Conservation (phyloP, 140 eudicot species). For the Oenanthe javanica region DNA sequence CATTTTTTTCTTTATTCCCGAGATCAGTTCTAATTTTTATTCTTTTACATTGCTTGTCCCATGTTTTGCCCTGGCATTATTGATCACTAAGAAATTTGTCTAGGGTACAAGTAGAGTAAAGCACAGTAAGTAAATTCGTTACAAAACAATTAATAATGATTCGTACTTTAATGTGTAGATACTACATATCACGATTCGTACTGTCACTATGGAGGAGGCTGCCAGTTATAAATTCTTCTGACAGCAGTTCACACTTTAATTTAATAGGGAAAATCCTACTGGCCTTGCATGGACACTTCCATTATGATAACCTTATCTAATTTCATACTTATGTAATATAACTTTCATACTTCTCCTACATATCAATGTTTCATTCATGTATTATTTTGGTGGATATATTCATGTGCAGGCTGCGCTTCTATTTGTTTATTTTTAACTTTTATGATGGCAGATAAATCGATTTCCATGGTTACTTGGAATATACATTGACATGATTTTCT, state of each 20-base stretch:
- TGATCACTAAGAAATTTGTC: not conserved
- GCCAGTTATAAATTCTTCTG: not conserved
- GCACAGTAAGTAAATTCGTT: not conserved
- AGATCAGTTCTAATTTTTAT: not conserved
- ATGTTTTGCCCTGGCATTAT: not conserved
- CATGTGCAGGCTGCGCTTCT: not conserved
- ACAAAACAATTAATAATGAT: not conserved
- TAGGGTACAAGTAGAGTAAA: not conserved
- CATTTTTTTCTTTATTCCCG: constrained; percentile 9
- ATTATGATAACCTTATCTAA: not conserved
- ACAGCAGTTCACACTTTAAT: not conserved
- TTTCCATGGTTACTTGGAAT: not conserved
- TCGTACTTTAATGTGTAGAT: no score
- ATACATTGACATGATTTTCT: not conserved
- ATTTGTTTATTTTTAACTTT: not conserved
- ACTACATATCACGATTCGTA: not conserved
- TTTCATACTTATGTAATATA: not conserved
- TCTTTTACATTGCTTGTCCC: not conserved
- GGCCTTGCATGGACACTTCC: not conserved
- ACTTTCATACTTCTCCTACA: not conserved
- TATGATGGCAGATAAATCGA: not conserved
- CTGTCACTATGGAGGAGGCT: not conserved
- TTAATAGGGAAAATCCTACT: not conserved
- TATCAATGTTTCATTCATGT: not conserved
- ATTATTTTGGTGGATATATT: not conserved